A percentile compares a stretch with the other conserved stretches of the same genome.
These are phyloP conservation scores for Stromatinia cepivora DNA, from an alignment of 2,329 filamentous ascomycete species.

Conservation along the genomic window DNA sequence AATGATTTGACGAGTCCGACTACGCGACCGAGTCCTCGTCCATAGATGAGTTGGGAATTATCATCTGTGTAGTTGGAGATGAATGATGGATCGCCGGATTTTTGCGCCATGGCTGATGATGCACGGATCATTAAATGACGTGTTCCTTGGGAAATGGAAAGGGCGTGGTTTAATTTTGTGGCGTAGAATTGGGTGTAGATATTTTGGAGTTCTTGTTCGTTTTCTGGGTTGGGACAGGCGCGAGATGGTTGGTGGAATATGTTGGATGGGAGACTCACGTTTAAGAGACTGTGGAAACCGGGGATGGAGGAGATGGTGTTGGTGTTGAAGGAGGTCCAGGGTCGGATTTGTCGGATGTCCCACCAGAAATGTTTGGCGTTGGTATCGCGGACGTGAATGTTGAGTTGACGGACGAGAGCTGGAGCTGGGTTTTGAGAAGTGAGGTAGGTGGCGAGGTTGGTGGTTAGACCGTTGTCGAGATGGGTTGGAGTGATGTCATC, in stretches of 20 bases:
- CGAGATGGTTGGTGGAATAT: conserved; percentile 55
- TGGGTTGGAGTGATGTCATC: conserved; percentile 41
- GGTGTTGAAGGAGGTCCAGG: conserved; percentile 79
- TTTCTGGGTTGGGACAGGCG: conserved; percentile 68
- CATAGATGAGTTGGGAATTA: conserved; percentile 49
- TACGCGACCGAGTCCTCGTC: conserved; percentile 59
- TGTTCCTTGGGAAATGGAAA: conserved; percentile 70
- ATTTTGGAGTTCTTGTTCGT: conserved; percentile 71
- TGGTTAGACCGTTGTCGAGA: conserved; percentile 48
- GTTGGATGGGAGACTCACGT: conserved; percentile 62
- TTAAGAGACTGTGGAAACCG: conserved; percentile 70
- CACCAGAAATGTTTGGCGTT: conserved; percentile 89
- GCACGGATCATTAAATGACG: conserved; percentile 52
- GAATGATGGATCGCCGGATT: conserved; percentile 44
- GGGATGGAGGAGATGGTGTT: conserved; percentile 70
- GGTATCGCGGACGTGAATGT: conserved; percentile 64
- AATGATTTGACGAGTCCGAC: conserved; percentile 89
- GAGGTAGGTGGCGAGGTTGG: conserved; percentile 76
- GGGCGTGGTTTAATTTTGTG: conserved; percentile 81
- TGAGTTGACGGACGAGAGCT: conserved; percentile 76
- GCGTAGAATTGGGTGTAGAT: conserved; percentile 79
- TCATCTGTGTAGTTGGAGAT: conserved; percentile 55
- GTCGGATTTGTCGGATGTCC: conserved; percentile 84
- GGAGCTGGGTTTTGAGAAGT: conserved; percentile 78
- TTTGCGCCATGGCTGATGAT: conserved; percentile 24